Conservation (phyloP, 2,329 filamentous ascomycete species). For the Arthroderma sp. region DNA sequence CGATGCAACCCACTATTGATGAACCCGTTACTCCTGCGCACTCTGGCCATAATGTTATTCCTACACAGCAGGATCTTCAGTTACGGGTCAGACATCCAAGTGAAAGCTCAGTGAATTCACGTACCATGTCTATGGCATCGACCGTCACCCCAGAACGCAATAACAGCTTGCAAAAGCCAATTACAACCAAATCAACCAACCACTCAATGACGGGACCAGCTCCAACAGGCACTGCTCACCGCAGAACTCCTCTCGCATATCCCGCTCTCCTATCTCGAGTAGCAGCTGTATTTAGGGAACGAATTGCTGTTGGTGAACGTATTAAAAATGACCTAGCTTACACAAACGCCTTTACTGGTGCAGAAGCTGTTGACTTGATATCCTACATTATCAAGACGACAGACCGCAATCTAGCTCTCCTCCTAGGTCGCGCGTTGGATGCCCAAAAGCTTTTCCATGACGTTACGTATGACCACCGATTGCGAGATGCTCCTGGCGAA, state of each 20-base stretch:
- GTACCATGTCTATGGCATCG: constrained; percentile 90
- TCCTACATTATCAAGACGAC: constrained; percentile 96
- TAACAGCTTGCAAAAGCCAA: constrained; percentile 39
- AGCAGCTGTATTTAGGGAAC: constrained; percentile 79
- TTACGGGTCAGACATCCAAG: constrained; percentile 31
- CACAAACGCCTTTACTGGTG: constrained; percentile 91
- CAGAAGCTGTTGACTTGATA: constrained; percentile 89
- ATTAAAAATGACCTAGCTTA: constrained; percentile 96
- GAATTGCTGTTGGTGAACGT: constrained; percentile 72
- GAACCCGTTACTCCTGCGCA: not conserved
- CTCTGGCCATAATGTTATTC: constrained; percentile 7
- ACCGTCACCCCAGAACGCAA: constrained; percentile 45
- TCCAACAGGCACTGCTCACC: constrained; percentile 46
- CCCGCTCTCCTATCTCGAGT: constrained; percentile 89
- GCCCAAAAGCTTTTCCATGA: constrained; percentile 99
- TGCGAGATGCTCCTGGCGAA: constrained; percentile 86
- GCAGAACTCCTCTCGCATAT: constrained; percentile 73
- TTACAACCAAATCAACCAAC: constrained; percentile 39
- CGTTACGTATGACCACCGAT: constrained; percentile 90
- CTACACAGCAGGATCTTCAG: constrained; percentile 15
- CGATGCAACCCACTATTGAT: constrained; percentile 41
- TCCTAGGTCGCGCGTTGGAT: constrained; percentile 82
- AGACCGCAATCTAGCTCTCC: constrained; percentile 81
- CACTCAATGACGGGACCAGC: constrained; percentile 38
- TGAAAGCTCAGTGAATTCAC: constrained; percentile 34